A percentile compares a stretch with the other conserved stretches of the same genome.
Conservation (phyloP, 495 filamentous ascomycete species). For the Hypoxylon perforatum region DNA sequence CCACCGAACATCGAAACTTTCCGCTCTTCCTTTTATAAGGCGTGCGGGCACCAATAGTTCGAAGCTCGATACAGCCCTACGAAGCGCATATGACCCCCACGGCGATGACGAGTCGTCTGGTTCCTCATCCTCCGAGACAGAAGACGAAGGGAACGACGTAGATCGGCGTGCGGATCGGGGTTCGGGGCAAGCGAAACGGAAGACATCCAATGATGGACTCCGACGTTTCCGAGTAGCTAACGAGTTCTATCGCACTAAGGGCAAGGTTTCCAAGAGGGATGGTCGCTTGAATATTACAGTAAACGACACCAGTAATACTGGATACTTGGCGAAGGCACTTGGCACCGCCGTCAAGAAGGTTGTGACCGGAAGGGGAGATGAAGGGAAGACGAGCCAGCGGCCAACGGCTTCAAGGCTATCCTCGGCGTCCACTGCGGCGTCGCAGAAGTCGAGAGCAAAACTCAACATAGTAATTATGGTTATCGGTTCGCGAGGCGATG, state of each 20-base stretch:
- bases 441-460: slow-evolving; percentile 51
- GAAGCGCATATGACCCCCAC: slow-evolving; percentile 4
- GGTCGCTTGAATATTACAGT: slow-evolving; percentile 77
- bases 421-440: slow-evolving; percentile 27
- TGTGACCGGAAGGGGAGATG: slow-evolving; percentile 34
- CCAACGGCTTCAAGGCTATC: slow-evolving; percentile 37
- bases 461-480: slow-evolving; percentile 85
- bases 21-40: slow-evolving; percentile 22
- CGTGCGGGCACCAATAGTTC: slow-evolving; percentile 48
- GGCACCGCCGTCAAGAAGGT: slow-evolving; percentile 64
- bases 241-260: slow-evolving; percentile 70
- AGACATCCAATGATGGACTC: slow-evolving; percentile 41
- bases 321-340: slow-evolving; percentile 76
- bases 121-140: slow-evolving; percentile 45
- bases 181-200: slow-evolving; percentile 23
- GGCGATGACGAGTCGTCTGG: slow-evolving; percentile 30
- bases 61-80: slow-evolving; percentile 18
- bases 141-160: slow-evolving; percentile 36
- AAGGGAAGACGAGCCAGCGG: slow-evolving; percentile 11
- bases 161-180: not conserved
- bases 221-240: slow-evolving; percentile 68
- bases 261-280: slow-evolving; percentile 74
- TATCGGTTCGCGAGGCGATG: slow-evolving; percentile 79
- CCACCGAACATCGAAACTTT: slow-evolving; percentile 24
- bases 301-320: slow-evolving; percentile 71